Evolutionary conservation across 2,329 filamentous ascomycete species (phyloP).

Genomic region (Hawksworthiomyces lignivorus): DNA sequence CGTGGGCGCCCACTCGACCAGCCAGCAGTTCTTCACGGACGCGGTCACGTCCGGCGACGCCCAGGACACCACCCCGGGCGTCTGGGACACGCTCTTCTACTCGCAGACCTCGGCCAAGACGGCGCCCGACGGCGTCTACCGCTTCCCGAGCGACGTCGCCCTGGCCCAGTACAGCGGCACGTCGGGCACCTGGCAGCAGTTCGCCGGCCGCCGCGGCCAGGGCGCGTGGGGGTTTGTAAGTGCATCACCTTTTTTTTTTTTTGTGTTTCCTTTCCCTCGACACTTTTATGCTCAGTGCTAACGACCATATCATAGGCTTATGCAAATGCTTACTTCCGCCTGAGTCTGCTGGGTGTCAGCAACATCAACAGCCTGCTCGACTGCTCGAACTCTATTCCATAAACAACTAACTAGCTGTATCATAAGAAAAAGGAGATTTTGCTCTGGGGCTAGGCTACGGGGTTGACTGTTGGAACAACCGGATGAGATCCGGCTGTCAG

Average conservation of each 20-base stretch:
- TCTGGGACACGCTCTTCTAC: slow-evolving; percentile 46
- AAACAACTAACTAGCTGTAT: too few relatives aligned
- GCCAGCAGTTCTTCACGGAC: slow-evolving; percentile 39
- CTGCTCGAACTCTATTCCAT: slow-evolving; percentile 31
- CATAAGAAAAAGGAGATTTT: neutral
- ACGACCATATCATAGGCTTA: slow-evolving; percentile 34
- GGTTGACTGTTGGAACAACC: too few relatives aligned
- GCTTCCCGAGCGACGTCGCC: slow-evolving; percentile 34
- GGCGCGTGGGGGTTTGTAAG: slow-evolving; percentile 34
- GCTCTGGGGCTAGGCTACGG: too few relatives aligned
- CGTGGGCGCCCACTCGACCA: slow-evolving; percentile 44
- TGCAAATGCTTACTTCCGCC: slow-evolving; percentile 43
- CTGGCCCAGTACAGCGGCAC: slow-evolving; percentile 30
- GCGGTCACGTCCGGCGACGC: slow-evolving; percentile 26
- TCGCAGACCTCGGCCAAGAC: slow-evolving; percentile 25
- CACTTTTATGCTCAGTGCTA: too few relatives aligned
- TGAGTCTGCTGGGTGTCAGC: slow-evolving; percentile 47
- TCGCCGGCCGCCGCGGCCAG: slow-evolving; percentile 27
- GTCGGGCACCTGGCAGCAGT: slow-evolving; percentile 28
- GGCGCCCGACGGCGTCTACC: slow-evolving; percentile 25
- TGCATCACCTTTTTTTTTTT: neutral
- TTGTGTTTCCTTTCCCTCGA: neutral
- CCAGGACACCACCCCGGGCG: slow-evolving; percentile 39
- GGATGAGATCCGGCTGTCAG: too few relatives aligned
- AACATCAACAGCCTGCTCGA: slow-evolving; percentile 49